Base-by-base conservation (phyloP, 768 basidiomycete species). In the Naganishia vishniacii region DNA sequence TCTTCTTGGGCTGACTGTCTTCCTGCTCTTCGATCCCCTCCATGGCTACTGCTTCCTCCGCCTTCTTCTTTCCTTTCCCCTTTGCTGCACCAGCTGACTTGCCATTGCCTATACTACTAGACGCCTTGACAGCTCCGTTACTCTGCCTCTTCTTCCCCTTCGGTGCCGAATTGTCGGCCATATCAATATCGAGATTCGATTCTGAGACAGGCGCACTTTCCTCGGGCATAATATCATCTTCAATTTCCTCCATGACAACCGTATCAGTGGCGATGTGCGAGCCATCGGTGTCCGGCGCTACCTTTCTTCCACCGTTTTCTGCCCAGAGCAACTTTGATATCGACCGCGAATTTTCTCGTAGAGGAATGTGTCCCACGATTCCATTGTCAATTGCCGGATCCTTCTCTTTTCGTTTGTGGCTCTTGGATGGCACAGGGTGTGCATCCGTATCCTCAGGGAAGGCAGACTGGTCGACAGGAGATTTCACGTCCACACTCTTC, bases 121-220 rank as follows among this genome's bases (percentile, higher is more conserved):
- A 2, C 37, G 20, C 23, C 23, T 56, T 56, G n/a, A 56, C 23
- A 16, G 53, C 53, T 25, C 53, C 53, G 32, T 56, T 56, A 56
- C 53, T 56, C 53, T 56, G 53, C 34, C 53, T 34, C 31, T 56
- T 56, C 34, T 56, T 56, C 13, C 34, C 53, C 53, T 56, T 56
- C 4, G 53, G 13, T 9, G 32, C 53, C 13, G 23, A 20, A 23
- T 25, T 23, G 18, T 56, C 20, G 20, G 37, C 34, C 37, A 23
- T 29, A 16, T 56, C 26, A 20, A 40, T 29, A 37, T 40, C 37
- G 13, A 25, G 3, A 23, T 44, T 15, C 42, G 9, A 15, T 8
- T 6, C 9, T 6, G n/a, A 1, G 11, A 16, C 53, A 34, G 32
- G 11, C 12, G 2, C 53, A 18, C 49, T 20, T 9, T 40, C 37